phyloP scores from a whole-genome alignment of 2,329 filamentous ascomycete species.

The Exophiala dermatitidis region DNA sequence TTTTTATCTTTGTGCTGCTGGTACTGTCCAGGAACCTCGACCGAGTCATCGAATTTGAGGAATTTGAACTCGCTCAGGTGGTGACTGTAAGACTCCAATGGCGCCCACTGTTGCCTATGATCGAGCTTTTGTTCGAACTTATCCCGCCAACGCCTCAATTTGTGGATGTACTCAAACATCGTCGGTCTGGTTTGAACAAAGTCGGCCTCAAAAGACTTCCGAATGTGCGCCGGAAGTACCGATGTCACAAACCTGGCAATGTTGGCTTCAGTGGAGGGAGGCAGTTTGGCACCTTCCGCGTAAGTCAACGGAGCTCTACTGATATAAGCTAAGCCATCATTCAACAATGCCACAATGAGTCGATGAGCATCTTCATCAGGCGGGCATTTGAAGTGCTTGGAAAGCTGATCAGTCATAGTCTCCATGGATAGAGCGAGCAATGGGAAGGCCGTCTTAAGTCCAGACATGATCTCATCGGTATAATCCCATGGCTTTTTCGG shows the following conservation, averaged over 20 bases:
- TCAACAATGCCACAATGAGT: slow-evolving; percentile 92
- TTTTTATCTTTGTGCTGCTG: slow-evolving; percentile 98
- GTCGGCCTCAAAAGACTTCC: slow-evolving; percentile 94
- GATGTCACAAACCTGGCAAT: slow-evolving; percentile 96
- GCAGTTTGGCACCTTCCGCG: slow-evolving; percentile 84
- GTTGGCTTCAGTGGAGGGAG: slow-evolving; percentile 83
- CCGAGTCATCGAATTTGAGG: slow-evolving; percentile 87
- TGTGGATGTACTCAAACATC: slow-evolving; percentile 98
- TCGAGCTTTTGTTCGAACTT: slow-evolving; percentile 98
- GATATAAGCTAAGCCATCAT: slow-evolving; percentile 89
- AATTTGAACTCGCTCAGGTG: slow-evolving; percentile 95
- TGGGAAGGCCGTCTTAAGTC: slow-evolving; percentile 94
- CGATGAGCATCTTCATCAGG: slow-evolving; percentile 97
- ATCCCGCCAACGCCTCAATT: slow-evolving; percentile 89
- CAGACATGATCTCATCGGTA: slow-evolving; percentile 89
- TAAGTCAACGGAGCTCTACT: slow-evolving; percentile 80
- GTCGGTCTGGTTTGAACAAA: slow-evolving; percentile 93
- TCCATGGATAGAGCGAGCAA: slow-evolving; percentile 96
- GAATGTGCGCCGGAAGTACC: slow-evolving; percentile 87
- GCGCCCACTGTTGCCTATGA: slow-evolving; percentile 63
- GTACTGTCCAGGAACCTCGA: slow-evolving; percentile 96
- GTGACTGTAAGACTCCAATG: slow-evolving; percentile 78
- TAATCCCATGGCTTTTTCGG: slow-evolving; percentile 88
- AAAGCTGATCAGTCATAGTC: slow-evolving; percentile 98
- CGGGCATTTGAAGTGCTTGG: slow-evolving; percentile 98